Percentiles rank a stretch among this genome's conserved stretches.
Evolutionary conservation across 108 stramenopile genomes (phyloP).

Genomic region (Skeletonema grethae): DNA sequence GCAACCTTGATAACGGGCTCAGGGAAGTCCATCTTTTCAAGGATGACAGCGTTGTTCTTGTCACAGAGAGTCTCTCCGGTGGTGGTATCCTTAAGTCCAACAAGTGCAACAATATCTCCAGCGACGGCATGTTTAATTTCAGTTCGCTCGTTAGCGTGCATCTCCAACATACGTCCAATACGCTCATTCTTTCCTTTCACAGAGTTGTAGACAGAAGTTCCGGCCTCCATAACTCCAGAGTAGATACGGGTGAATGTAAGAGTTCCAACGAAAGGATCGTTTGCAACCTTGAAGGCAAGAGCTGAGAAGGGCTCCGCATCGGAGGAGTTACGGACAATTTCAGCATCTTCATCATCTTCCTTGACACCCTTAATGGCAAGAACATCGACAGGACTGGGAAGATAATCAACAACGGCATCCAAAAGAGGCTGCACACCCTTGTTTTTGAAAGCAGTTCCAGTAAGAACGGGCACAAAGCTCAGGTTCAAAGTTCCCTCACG

Average conservation of each 20-base stretch:
- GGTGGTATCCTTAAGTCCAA: constrained; percentile 95
- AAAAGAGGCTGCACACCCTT: constrained; percentile 98
- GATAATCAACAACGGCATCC: constrained; percentile 97
- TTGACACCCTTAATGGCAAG: constrained; percentile 90
- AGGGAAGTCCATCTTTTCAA: constrained; percentile 99
- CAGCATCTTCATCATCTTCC: constrained; percentile 63
- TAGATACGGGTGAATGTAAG: constrained; percentile 97
- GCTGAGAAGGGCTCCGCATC: constrained; percentile 94
- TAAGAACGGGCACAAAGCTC: constrained; percentile 90
- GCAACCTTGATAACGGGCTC: constrained; percentile 98
- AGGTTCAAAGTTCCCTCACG: constrained; percentile 91
- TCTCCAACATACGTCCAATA: constrained; percentile 97
- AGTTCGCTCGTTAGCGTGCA: constrained; percentile 96
- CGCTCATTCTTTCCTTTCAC: constrained; percentile 98
- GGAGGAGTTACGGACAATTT: constrained; percentile 65
- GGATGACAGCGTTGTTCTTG: constrained; percentile 77
- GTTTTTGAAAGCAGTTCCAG: constrained; percentile 98
- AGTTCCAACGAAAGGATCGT: constrained; percentile 94
- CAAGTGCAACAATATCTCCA: constrained; percentile 96
- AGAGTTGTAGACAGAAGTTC: constrained; percentile 93
- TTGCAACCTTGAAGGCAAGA: constrained; percentile 98
- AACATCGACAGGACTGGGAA: constrained; percentile 97
- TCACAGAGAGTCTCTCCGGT: constrained; percentile 97
- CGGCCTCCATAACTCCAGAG: constrained; percentile 92
- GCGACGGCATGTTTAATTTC: constrained; percentile 92